A percentile compares a stretch with the other conserved stretches of the same genome.
Evolutionary conservation across 805 yeast species (phyloP).

Genomic region (Tetrapisispora pingtungensis): DNA sequence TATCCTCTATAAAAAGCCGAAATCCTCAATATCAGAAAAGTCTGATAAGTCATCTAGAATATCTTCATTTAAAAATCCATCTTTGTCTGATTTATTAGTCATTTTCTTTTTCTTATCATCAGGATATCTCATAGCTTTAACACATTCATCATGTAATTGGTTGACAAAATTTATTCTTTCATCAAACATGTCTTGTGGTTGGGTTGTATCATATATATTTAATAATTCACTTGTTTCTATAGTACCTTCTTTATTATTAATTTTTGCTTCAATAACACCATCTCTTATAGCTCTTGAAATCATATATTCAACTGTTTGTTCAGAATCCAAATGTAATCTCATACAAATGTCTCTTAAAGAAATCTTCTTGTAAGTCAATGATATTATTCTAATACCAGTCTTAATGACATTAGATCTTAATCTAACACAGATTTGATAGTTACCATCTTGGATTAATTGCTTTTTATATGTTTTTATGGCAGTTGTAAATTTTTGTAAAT

Average conservation of each 20-base stretch:
- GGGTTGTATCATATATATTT: constrained; percentile 78
- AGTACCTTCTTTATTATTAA: constrained; percentile 82
- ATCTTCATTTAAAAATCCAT: constrained; percentile 16
- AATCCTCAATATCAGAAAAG: constrained; percentile 28
- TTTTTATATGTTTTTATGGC: constrained; percentile 55
- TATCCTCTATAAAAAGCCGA: constrained; percentile 17
- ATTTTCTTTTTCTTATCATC: constrained; percentile 25
- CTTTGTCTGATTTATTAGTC: constrained; percentile 12
- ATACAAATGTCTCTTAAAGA: constrained; percentile 90
- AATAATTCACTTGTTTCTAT: constrained; percentile 83
- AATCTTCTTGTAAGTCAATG: constrained; percentile 81
- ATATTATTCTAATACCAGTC: constrained; percentile 91
- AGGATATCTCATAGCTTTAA: constrained; percentile 92
- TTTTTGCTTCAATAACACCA: constrained; percentile 91
- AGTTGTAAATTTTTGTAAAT: constrained; percentile 67
- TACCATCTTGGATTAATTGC: constrained; percentile 62
- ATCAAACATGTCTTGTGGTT: constrained; percentile 81
- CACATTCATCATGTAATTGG: constrained; percentile 81
- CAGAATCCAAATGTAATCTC: constrained; percentile 83
- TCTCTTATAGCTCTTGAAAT: constrained; percentile 95
- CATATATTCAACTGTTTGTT: constrained; percentile 92
- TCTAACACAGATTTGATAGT: constrained; percentile 74
- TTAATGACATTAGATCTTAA: constrained; percentile 94
- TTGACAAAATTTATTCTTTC: constrained; percentile 91
- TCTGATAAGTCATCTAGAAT: constrained; percentile 26